Conservation (phyloP, 192 early-diverging fungal species). For the Entomortierella lignicola region DNA sequence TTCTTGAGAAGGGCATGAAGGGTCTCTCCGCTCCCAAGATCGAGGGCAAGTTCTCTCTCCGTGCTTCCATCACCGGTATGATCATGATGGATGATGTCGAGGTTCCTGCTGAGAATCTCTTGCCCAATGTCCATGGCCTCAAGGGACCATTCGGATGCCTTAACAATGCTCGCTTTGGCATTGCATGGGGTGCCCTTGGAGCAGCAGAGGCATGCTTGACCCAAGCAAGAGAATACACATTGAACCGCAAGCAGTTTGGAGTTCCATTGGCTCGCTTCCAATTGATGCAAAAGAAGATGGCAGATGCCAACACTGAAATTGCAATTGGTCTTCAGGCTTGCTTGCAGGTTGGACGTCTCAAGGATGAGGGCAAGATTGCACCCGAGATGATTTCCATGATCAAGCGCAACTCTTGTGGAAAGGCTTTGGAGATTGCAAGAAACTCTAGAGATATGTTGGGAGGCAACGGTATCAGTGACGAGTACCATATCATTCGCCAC, state of each 20-base stretch:
- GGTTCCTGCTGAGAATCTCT: slow-evolving; percentile 90
- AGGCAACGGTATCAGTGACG: slow-evolving; percentile 95
- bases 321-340: slow-evolving; percentile 88
- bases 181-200: slow-evolving; percentile 96
- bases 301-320: slow-evolving; percentile 94
- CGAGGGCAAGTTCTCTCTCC: slow-evolving; percentile 94
- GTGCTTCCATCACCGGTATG: slow-evolving; percentile 96
- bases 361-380: slow-evolving; percentile 86
- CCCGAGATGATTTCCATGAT: slow-evolving; percentile 97
- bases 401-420: slow-evolving; percentile 96
- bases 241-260: slow-evolving; percentile 94
- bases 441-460: slow-evolving; percentile 92
- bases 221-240: slow-evolving; percentile 90
- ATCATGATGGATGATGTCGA: slow-evolving; percentile 99
- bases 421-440: slow-evolving; percentile 93
- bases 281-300: slow-evolving; percentile 97
- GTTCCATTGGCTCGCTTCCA: slow-evolving; percentile 93
- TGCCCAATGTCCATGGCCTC: slow-evolving; percentile 91
- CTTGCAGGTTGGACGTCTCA: slow-evolving; percentile 91
- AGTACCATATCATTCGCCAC: slow-evolving; percentile 97
- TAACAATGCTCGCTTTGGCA: slow-evolving; percentile 97
- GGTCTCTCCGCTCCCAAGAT: slow-evolving; percentile 90
- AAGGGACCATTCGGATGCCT: slow-evolving; percentile 97
- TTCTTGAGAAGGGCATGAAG: slow-evolving; percentile 96
- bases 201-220: slow-evolving; percentile 93